Base-by-base conservation (phyloP, 1,139 yeast genomes). In the Tardiomyces blankii region DNA sequence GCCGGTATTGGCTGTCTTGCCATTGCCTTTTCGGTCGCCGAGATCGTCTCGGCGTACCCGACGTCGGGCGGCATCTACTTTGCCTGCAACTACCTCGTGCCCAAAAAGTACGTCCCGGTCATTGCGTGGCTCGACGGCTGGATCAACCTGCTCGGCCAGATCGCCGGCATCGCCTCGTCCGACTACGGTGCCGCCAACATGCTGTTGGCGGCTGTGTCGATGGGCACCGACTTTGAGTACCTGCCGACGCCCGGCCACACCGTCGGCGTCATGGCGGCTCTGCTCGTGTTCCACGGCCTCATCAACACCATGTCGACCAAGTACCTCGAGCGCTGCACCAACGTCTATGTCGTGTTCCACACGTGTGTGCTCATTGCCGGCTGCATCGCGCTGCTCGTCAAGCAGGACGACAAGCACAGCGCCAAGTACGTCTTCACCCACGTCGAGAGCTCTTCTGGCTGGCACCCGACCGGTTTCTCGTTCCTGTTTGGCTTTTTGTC, bases 1-100 rank as follows among this genome's bases (percentile, higher is more conserved):
- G 52, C 54, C 3, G 57, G 56, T 13, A 39, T 41, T 11, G 57
- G 58, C 40, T 75, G 82, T 49, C 60, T 79, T 44, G 64, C 72
- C 49, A 74, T 78, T 47, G 87, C 86, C 12, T 53, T 72, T 46
- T 72, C 82, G n/a, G 79, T 81, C 69, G 75, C 84, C 14, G 80
- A 80, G 51, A 64, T 80, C 45, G 82, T 82, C 1, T 74, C 81
- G 28, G 74, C 84, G n/a, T 75, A 78, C 59, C 88, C 88, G 44
- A 80, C 88, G 2, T 72, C 81, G 19, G 87, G 88, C 48, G 88
- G 87, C 7, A 67, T 80, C 55, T 80, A 79, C 60, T 79, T 77
- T 39, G 52, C 52, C 27, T 54, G 57, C 45, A 45, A 53, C 23
- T 44, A 45, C 40, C 48, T 54, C 3, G 51, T 52, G 38, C 57